Percentiles rank a stretch among this genome's conserved stretches.
Conservation (phyloP, 139 green algal species). For the Tetradesmus lagerheimii region DNA sequence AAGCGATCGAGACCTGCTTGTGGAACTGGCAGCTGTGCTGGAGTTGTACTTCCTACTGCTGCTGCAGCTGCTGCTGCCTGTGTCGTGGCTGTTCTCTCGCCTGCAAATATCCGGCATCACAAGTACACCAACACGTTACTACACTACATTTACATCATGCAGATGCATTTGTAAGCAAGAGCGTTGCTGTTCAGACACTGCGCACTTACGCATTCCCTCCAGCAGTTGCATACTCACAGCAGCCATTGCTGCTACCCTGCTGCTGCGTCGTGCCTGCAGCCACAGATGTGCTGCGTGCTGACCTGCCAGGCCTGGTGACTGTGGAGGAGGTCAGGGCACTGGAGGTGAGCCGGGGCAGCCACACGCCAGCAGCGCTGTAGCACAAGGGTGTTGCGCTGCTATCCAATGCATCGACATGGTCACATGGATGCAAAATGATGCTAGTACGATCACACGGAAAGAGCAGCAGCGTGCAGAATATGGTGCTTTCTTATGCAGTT, state of each 20-base stretch:
- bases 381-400: too few relatives aligned
- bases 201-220: too few relatives aligned
- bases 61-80: neutral
- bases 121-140: too few relatives aligned
- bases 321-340: conserved; percentile 74
- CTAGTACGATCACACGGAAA: too few relatives aligned
- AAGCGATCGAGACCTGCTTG: neutral
- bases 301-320: conserved; percentile 70
- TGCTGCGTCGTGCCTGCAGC: conserved; percentile 17
- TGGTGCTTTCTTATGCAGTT: too few relatives aligned
- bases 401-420: too few relatives aligned
- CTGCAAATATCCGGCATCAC: too few relatives aligned
- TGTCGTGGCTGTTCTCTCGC: too few relatives aligned
- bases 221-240: neutral
- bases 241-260: neutral
- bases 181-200: too few relatives aligned
- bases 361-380: neutral
- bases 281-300: conserved; percentile 35
- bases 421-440: neutral
- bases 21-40: neutral
- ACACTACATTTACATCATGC: neutral
- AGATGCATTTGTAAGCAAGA: too few relatives aligned
- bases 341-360: conserved; percentile 72
- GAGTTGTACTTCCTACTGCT: neutral
- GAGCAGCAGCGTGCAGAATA: too few relatives aligned